Percentiles rank a stretch among this genome's conserved stretches.
These are phyloP conservation scores for Fusarium pseudograminearum DNA, from an alignment of 2,329 filamentous ascomycete species.

Conservation along the genomic window DNA sequence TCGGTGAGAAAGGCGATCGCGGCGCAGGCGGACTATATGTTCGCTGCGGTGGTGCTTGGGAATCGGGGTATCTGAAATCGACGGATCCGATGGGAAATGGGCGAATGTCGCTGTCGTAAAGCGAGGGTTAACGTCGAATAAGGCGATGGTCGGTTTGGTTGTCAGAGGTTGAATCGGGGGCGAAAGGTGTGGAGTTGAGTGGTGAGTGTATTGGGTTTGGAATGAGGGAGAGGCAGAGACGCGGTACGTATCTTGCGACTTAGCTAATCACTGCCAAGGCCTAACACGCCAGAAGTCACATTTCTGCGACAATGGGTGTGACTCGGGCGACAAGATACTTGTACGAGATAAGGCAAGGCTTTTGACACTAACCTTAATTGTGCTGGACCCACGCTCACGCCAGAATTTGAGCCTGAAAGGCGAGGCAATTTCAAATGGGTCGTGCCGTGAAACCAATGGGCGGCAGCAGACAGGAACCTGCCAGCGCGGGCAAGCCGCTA, in stretches of 20 bases:
- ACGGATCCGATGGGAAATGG: constrained; percentile 34
- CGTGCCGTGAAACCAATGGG: constrained; percentile 27
- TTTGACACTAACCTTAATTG: background rate
- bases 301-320: background rate
- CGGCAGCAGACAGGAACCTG: constrained; percentile 19
- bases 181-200: constrained; percentile 47
- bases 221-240: constrained; percentile 46
- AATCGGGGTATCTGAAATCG: constrained; percentile 25
- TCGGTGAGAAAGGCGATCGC: constrained; percentile 31
- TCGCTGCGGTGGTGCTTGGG: constrained; percentile 9
- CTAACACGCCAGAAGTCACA: background rate
- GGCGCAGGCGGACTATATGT: constrained; percentile 34
- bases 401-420: constrained; percentile 50
- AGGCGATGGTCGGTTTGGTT: constrained; percentile 44
- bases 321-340: background rate
- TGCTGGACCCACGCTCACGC: background rate
- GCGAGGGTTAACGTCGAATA: constrained; percentile 46
- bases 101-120: constrained; percentile 42
- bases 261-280: background rate
- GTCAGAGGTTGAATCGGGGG: constrained; percentile 48
- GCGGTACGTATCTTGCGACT: constrained; percentile 5
- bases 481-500: constrained; percentile 30
- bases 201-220: constrained; percentile 39
- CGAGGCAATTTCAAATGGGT: constrained; percentile 46
- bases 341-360: background rate